Evolutionary conservation across 2,329 filamentous ascomycete genomes (phyloP).

Genomic region (Arthrobotrys iridis): DNA sequence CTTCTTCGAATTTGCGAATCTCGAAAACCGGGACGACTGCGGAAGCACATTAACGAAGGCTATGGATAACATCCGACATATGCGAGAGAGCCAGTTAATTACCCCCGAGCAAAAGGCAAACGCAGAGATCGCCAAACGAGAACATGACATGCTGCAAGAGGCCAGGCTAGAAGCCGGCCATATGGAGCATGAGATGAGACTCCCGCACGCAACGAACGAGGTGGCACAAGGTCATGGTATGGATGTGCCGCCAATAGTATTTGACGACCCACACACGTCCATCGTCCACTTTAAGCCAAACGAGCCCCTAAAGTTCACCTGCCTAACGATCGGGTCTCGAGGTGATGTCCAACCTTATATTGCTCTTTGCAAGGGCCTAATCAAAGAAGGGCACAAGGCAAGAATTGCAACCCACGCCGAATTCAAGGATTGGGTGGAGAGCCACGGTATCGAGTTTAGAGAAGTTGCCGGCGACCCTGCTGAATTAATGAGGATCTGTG

Average conservation of each 20-base stretch:
- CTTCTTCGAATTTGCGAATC: constrained; percentile 89
- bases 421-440: constrained; percentile 86
- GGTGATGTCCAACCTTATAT: constrained; percentile 99
- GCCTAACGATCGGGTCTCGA: constrained; percentile 92
- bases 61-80: constrained; percentile 76
- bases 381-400: constrained; percentile 85
- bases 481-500: constrained; percentile 94
- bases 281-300: constrained; percentile 90
- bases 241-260: constrained; percentile 79
- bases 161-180: constrained; percentile 68
- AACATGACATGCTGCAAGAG: constrained; percentile 81
- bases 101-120: constrained; percentile 75
- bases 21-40: constrained; percentile 86
- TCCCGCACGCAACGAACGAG: constrained; percentile 58
- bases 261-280: constrained; percentile 88
- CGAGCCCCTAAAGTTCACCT: constrained; percentile 82
- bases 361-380: constrained; percentile 87
- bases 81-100: constrained; percentile 75
- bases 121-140: constrained; percentile 78
- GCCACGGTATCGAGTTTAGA: constrained; percentile 93
- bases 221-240: constrained; percentile 29
- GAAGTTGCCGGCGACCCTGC: constrained; percentile 89
- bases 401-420: constrained; percentile 92
- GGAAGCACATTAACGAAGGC: constrained; percentile 80
- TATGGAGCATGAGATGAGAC: constrained; percentile 61